Evolutionary conservation across 371 early-diverging fungal genomes (phyloP), one percentile per base, ranked within the genome.

Genomic region (Mucor velutinosus): DNA sequence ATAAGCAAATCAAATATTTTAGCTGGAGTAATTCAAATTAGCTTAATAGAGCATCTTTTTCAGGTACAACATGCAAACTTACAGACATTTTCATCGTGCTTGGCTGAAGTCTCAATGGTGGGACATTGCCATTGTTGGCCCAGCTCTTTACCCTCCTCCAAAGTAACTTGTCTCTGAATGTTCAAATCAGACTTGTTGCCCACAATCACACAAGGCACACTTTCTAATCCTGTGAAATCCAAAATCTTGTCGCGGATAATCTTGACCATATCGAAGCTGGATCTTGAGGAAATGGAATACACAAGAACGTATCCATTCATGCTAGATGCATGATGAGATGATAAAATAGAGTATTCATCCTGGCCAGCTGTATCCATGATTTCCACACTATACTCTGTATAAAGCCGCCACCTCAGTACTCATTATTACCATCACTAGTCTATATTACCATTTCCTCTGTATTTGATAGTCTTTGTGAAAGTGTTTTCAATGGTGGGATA

Each of bases 301-400:
- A 94, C 95, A 11, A 98, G 84, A 33, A 97, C 91, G 74, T 95
- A 97, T 5, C 96, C 97, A 75, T 98, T 95, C 61, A 95, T 93
- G 27, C 96, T 94, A 2, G 95, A 86, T 7, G 94, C 93, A 74
- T 95, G 95, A 47, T 92, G 92, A 15, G 94, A 89, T 61, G 93
- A 94, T 63, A 98, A 81, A 62, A 97, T 93, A 32, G 97, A 95
- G 65, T 91, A 94, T 81, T 98, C 99, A 80, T 98, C 99, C 91
- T 97, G 97, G 58, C 99, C 99, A 2, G 99, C 96, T 10, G 99
- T 97, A 78, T 98, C 99, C 74, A 95, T 92, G 65, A 97, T 96
- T 67, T 94, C 95, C 35, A 92, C 89, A 32, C 87, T 88, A 70
- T 93, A 96, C 72, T 95, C 93, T 76, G 58, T n/a, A 21, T 4